Base-by-base conservation (phyloP, 768 basidiomycete genomes). In the Leccinum rimulosum region DNA sequence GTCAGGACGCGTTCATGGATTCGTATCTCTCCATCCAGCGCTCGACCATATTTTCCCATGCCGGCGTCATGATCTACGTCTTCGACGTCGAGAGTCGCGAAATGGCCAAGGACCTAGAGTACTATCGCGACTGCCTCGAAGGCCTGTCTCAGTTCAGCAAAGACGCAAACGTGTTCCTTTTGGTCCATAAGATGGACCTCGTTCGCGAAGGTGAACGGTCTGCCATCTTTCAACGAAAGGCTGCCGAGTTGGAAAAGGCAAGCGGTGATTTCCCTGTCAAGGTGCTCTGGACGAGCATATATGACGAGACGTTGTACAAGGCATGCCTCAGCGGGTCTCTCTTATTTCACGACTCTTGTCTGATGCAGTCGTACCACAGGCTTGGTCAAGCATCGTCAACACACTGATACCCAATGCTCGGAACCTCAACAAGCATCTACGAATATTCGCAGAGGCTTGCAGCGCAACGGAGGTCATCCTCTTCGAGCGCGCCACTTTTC, bases 121-220 rank as follows among this genome's bases (percentile, higher is more conserved):
- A 97, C 74, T 98, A 94, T 72, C 85, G 87, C 48, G 91, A 95
- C 60, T 98, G 95, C 74, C 80, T 99, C 52, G 86, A 88, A 4
- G 91, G 93, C 3, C 76, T 98, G 31, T 78, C 83, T 50, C 84
- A 87, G 67, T 88, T 83, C 68, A 91, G 89, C 72, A 86, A 87
- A 12, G 88, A 91, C 8, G 94, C 95, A 6, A 84, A 80, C 11
- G 86, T 98, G 2, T 98, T 96, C 74, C 79, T 98, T 38, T 81
- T 98, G 3, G 83, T 98, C 48, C 96, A 99, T 76, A 99, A 99
- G 82, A 98, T 98, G 94, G 97, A 99, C 73, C 80, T 99, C 28
- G 89, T 91, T 54, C 77, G 86, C 60, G 83, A 84, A 57, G 59
- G 61, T 2, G 83, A 86, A 50, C 83, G 80, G 60, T 73, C 75